Evolutionary conservation across 139 green algal species (phyloP).

Genomic region (Auxenochlorella protothecoides): DNA sequence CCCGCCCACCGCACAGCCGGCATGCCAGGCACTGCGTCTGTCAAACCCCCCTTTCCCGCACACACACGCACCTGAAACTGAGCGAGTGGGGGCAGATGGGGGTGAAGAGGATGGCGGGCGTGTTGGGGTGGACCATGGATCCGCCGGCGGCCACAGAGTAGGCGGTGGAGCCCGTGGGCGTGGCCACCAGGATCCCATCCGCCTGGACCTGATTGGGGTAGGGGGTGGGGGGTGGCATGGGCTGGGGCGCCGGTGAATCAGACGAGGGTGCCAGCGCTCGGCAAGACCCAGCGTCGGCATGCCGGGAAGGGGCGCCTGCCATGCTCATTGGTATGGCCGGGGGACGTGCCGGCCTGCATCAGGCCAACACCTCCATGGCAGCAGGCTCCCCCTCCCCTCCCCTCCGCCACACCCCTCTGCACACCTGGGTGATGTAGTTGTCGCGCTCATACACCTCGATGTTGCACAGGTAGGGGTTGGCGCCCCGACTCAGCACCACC

Average conservation of each 20-base stretch:
- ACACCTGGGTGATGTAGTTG: constrained; percentile 72
- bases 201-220: constrained; percentile 42
- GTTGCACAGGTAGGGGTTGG: constrained; percentile 81
- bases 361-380: too few species aligned
- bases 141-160: constrained; percentile 89
- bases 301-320: background rate
- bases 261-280: background rate
- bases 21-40: too few species aligned
- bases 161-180: constrained; percentile 89
- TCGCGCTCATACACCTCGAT: constrained; percentile 82
- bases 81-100: constrained; percentile 95
- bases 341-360: too few species aligned
- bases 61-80: constrained; percentile 62
- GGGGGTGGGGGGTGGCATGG: background rate
- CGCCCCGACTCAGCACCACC: constrained; percentile 85
- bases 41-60: background rate
- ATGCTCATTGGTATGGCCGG: too few species aligned
- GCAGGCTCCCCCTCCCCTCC: too few species aligned
- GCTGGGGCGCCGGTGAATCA: background rate
- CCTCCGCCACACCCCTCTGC: background rate
- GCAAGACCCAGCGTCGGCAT: background rate
- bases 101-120: constrained; percentile 85
- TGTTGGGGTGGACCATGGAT: constrained; percentile 83
- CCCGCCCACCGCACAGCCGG: too few species aligned
- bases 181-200: constrained; percentile 91